These are phyloP conservation scores for Kluyveromyces marxianus DNA, from an alignment of 1,139 yeast genomes.

Conservation along the genomic window DNA sequence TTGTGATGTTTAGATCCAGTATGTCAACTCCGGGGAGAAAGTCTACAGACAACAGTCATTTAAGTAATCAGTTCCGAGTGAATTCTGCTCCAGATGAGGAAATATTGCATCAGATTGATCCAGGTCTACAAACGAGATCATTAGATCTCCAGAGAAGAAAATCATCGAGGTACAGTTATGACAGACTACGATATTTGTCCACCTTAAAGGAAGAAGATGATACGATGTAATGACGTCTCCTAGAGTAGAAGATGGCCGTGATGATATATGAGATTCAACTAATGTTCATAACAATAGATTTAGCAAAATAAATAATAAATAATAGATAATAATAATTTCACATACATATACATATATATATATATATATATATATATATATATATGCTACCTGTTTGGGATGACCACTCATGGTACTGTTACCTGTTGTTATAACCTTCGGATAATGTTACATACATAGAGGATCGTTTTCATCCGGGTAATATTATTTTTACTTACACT, in stretches of 20 bases:
- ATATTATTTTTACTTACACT: too few relatives aligned
- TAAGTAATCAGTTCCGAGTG: constrained; percentile 8
- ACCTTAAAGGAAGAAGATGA: constrained; percentile 3
- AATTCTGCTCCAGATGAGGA: background rate
- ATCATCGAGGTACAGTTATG: constrained; percentile 1
- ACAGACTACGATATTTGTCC: constrained; percentile 1
- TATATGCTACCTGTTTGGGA: too few relatives aligned
- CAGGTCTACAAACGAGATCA: background rate
- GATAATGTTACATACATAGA: too few relatives aligned
- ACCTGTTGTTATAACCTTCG: too few relatives aligned
- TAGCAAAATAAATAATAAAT: background rate
- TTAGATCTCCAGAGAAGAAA: constrained; percentile 2
- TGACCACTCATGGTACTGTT: too few relatives aligned
- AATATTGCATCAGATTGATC: background rate
- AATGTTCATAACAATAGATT: background rate
- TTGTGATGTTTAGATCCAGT: constrained; percentile 28
- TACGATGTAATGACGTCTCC: background rate
- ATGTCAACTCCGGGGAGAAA: constrained; percentile 30
- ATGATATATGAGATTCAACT: too few relatives aligned
- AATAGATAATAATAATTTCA: too few relatives aligned
- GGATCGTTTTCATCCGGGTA: too few relatives aligned
- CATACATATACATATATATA: too few relatives aligned
- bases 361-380: too few relatives aligned
- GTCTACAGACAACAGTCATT: constrained; percentile 28
- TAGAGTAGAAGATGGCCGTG: background rate